phyloP scores from a whole-genome alignment of 805 yeast genomes.

The Metschnikowia baotianmanensis region DNA sequence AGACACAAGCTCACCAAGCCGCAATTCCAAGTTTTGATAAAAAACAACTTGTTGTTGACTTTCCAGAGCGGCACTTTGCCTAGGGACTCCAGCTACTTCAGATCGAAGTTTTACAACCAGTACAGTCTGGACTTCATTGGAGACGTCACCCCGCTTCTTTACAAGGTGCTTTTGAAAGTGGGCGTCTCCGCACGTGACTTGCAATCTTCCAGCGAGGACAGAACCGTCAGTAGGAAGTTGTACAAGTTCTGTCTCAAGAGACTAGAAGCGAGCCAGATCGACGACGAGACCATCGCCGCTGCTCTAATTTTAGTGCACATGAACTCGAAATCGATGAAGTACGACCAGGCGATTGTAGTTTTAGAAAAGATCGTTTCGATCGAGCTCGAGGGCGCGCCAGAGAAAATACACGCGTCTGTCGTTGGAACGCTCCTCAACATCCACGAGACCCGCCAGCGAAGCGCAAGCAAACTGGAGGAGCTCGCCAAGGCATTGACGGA shows the following conservation, averaged over 20 bases:
- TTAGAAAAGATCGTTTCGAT: conserved; percentile 13
- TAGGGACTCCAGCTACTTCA: conserved; percentile 24
- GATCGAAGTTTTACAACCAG: conserved; percentile 18
- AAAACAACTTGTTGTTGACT: conserved; percentile 46
- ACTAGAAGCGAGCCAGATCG: not conserved
- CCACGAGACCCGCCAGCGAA: conserved; percentile 9
- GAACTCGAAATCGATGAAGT: conserved; percentile 22
- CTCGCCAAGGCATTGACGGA: conserved; percentile 4
- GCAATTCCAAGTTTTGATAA: conserved; percentile 40
- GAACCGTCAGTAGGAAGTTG: conserved; percentile 21
- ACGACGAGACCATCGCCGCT: conserved; percentile 24
- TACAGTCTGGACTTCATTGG: conserved; percentile 26
- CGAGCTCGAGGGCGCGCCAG: conserved; percentile 9
- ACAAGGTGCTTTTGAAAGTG: conserved; percentile 29
- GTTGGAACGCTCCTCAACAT: conserved; percentile 12
- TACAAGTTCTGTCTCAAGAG: conserved; percentile 12
- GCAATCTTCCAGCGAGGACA: conserved; percentile 14
- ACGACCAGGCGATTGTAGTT: conserved; percentile 23
- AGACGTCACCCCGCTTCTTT: conserved; percentile 32
- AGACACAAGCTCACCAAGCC: conserved; percentile 26
- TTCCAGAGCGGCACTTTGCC: conserved; percentile 39
- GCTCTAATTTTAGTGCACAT: conserved; percentile 30
- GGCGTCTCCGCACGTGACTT: conserved; percentile 30
- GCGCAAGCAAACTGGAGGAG: conserved; percentile 3
- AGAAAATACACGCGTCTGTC: conserved; percentile 10